A percentile compares a stretch with the other conserved stretches of the same genome.
phyloP scores from a whole-genome alignment of 768 basidiomycete genomes.

The Dendrothele bispora region DNA sequence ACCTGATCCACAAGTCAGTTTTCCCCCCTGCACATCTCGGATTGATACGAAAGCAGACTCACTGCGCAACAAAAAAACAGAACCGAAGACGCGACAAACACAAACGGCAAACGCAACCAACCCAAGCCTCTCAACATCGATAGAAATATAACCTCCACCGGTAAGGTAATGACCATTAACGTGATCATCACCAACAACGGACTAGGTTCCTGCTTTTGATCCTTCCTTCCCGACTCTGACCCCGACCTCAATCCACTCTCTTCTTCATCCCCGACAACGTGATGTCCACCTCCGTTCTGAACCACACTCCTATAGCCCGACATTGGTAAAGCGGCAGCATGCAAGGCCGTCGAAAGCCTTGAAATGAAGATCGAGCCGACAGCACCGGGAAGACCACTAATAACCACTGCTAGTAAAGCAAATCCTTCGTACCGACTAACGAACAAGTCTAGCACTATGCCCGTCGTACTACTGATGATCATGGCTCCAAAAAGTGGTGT shows the following conservation, averaged over 20 bases:
- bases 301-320: background rate
- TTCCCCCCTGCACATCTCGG: no score
- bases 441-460: conserved; percentile 88
- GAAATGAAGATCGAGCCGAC: conserved; percentile 92
- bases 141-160: conserved; percentile 78
- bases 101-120: conserved; percentile 73
- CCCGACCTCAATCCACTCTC: background rate
- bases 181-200: conserved; percentile 61
- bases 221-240: background rate
- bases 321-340: conserved; percentile 52
- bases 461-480: conserved; percentile 84
- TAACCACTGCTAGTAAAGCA: conserved; percentile 82
- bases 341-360: conserved; percentile 85
- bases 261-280: background rate
- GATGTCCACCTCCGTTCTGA: background rate
- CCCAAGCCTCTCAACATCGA: conserved; percentile 60
- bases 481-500: conserved; percentile 87
- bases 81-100: conserved; percentile 69
- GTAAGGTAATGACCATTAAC: conserved; percentile 74
- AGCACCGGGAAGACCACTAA: conserved; percentile 89
- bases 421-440: conserved; percentile 87
- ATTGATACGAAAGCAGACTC: conserved; percentile 29
- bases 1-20: conserved; percentile 48
- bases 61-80: conserved; percentile 78
- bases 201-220: conserved; percentile 32